Base-by-base conservation (phyloP, 768 basidiomycete genomes). In the Omphalotus guepiniiformis region DNA sequence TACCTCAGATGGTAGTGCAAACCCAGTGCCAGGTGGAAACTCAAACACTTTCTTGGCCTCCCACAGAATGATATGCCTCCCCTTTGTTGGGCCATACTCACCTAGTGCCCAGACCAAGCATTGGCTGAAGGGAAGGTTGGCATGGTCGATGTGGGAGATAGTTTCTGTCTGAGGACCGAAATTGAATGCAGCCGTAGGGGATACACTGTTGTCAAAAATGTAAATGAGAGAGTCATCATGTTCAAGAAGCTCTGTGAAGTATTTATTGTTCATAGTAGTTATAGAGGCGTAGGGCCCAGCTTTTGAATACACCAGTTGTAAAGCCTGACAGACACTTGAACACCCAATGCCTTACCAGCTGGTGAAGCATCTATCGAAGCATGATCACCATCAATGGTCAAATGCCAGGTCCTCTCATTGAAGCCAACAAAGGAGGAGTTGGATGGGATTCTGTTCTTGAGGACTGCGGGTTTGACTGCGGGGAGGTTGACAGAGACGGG, bases 81-180 rank as follows among this genome's bases (percentile, higher is more conserved):
- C 55, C 21, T n/a, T 51, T 2, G 21, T 48, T 12, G 28, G 50
- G 42, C 67, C 35, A 39, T 54, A 67, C 8, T 48, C 4, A 0
- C 68, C 65, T 0, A 53, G 29, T 1, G 59, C 56, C 7, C 55
- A 58, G 15, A 70, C 61, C 1, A 55, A 50, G 34, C 65, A 70
- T 39, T 48, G 46, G 0, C 60, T 58, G 11, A 15, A 50, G 1
- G 60, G 46, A 1, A 60, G 27, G 32, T 68, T 68, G 0, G 7
- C 34, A 22, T 6, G 18, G 39, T 68, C 64, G 1, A 42, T 49
- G 16, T 67, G 63, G 6, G 48, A 42, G 1, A n/a, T 1, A 0
- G 51, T 56, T 0, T 54, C 26, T 0, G 49, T 53, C 0, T 38
- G 40, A 0, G 50, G 50, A 0, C 63, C 63, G 5, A 63, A 49